Percentiles rank a stretch among this genome's conserved stretches.
Conservation (phyloP, 805 yeast species). For the Saccharomycopsis guyanensis region DNA sequence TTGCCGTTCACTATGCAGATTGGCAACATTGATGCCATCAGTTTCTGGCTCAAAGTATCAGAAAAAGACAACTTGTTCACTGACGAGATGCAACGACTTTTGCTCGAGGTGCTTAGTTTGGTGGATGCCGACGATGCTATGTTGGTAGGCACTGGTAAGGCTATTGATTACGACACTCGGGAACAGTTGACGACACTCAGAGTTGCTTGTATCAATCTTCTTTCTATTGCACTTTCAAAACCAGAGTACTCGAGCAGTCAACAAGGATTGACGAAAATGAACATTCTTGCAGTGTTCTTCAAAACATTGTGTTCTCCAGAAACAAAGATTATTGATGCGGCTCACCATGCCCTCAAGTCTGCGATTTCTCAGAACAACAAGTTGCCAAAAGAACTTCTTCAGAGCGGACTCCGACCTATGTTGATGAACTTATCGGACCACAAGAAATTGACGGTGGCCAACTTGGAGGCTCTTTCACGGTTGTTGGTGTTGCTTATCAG, state of each 20-base stretch:
- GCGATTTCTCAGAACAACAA: conserved; percentile 81
- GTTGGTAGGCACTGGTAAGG: conserved; percentile 69
- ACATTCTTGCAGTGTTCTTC: conserved; percentile 89
- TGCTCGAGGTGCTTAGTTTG: conserved; percentile 83
- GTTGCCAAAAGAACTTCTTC: conserved; percentile 89
- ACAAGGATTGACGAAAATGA: conserved; percentile 60
- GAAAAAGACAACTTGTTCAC: conserved; percentile 75
- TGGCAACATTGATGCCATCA: conserved; percentile 93
- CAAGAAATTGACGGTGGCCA: conserved; percentile 78
- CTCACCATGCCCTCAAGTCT: conserved; percentile 76
- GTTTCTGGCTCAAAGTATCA: conserved; percentile 76
- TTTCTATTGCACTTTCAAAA: conserved; percentile 75
- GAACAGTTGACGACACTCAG: conserved; percentile 81
- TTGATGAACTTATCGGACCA: conserved; percentile 91
- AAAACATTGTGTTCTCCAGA: conserved; percentile 84
- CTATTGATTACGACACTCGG: conserved; percentile 78
- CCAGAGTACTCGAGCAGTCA: conserved; percentile 76
- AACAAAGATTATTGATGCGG: conserved; percentile 82
- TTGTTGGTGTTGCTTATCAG: conserved; percentile 79
- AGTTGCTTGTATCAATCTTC: conserved; percentile 80
- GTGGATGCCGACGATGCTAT: conserved; percentile 98
- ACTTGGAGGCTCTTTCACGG: conserved; percentile 84
- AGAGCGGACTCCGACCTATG: conserved; percentile 92
- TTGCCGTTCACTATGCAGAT: conserved; percentile 97
- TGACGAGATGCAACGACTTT: conserved; percentile 77